These are phyloP conservation scores for Amylostereum areolatum DNA, from an alignment of 1,284 basidiomycete species.

Conservation along the genomic window DNA sequence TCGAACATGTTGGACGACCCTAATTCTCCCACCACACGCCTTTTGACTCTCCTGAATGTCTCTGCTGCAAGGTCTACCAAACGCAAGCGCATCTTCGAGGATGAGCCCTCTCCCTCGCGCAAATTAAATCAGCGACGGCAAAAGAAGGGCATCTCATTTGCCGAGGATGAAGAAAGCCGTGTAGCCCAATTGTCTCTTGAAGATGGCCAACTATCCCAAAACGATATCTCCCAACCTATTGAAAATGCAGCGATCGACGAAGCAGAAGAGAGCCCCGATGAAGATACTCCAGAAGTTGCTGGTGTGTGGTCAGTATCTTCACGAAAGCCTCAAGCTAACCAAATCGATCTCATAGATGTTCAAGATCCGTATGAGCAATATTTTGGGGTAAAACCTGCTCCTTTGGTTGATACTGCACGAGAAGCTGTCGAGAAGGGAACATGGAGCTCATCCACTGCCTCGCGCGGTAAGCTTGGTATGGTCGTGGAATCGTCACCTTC, in stretches of 20 bases:
- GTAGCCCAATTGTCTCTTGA: neutral
- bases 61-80: constrained; percentile 70
- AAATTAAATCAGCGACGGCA: constrained; percentile 59
- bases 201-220: neutral
- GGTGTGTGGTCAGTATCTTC: neutral
- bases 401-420: neutral
- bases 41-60: constrained; percentile 92
- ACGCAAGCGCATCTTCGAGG: constrained; percentile 36
- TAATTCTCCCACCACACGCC: constrained; percentile 67
- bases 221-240: neutral
- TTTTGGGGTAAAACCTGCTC: neutral
- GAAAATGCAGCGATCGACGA: constrained; percentile 10
- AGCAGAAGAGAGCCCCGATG: neutral
- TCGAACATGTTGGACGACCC: constrained; percentile 21
- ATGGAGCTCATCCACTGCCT: neutral
- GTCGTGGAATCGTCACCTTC: neutral
- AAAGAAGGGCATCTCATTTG: neutral
- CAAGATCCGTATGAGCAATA: neutral
- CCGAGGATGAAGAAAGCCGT: neutral
- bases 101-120: constrained; percentile 38
- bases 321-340: constrained; percentile 9
- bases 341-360: constrained; percentile 10
- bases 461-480: neutral
- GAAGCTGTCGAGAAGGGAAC: neutral
- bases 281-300: neutral